Base-by-base conservation (phyloP, 441 rosid species). In the Macaranga tanarius region DNA sequence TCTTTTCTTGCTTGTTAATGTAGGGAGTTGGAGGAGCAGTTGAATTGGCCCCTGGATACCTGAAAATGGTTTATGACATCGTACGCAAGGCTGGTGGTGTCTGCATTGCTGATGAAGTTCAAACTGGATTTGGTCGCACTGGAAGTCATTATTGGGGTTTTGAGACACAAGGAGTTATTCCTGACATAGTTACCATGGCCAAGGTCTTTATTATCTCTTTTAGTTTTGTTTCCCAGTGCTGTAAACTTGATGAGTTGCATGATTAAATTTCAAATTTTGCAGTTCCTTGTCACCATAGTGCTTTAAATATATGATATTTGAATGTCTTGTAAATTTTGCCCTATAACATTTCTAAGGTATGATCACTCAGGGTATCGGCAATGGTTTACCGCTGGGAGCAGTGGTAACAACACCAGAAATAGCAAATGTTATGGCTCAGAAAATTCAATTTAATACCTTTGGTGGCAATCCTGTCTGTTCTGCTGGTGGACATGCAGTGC, bases 151-250 rank as follows among this genome's bases (percentile, higher is more conserved):
- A 89, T 74, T 92, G 98, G 95, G 97, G 96, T 56, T 92, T 92
- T 67, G 87, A 90, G 80, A 90, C 92, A 6, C 99, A 95, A 78
- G 97, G 87, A 67, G 98, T 95, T 50, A 79, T 89, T 77, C 99
- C 98, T 25, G 98, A 95, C 89, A 89, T 92, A 65, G 96, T 92
- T 70, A 92, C 98, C 69, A 89, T 95, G 98, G 99, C 98, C 75
- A 95, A 95, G 93, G 99, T 95, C 62, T 73, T 38, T 51, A 22
- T 5, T 23, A 45, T 65, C 19, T 20, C 69, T 42, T 50, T 60
- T 16, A 51, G 45, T 59, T 13, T 67, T 54, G 9, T 64, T 57
- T 28, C 6, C 17, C 9, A 31, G 7, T 55, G 20, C 44, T 58
- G 10, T 55, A 62, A 40, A 31, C 28, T 26, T 52, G 54, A 55